Conservation (phyloP, 441 rosid species). For the Euphorbia schlechtendalii region DNA sequence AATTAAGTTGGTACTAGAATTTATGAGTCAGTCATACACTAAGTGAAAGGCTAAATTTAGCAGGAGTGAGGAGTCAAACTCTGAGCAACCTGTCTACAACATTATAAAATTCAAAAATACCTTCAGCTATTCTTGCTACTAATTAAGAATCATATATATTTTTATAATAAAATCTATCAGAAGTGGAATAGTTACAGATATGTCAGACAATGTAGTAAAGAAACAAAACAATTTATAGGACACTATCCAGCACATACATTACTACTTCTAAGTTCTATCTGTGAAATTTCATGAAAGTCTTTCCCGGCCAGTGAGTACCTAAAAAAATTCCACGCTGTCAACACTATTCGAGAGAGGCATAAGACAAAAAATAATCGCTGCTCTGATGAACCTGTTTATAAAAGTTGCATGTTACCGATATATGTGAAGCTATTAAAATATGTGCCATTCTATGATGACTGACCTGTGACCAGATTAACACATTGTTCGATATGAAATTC, state of each 20-base stretch:
- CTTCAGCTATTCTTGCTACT: not conserved
- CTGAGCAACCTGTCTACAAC: not conserved
- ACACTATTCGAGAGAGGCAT: not conserved
- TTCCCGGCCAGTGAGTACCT: not conserved
- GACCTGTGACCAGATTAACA: no score
- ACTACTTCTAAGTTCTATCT: not conserved
- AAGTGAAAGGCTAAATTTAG: not conserved
- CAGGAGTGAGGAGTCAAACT: not conserved
- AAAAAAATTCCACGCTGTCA: not conserved
- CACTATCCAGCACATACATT: not conserved
- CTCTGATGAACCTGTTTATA: no score
- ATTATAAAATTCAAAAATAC: not conserved
- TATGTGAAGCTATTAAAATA: no score
- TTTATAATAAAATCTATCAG: not conserved
- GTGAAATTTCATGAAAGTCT: not conserved
- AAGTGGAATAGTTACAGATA: not conserved
- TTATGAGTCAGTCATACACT: not conserved
- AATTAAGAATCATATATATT: not conserved
- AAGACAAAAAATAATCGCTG: no score
- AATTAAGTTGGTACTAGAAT: not conserved
- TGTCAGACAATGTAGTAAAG: not conserved
- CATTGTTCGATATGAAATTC: no score
- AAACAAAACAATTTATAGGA: not conserved
- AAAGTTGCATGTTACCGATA: no score
- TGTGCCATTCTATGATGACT: no score